Percentiles rank a stretch among this genome's conserved stretches.
These are phyloP conservation scores for Lobosporangium transversale DNA, from an alignment of 192 early-diverging fungal species.

Conservation along the genomic window DNA sequence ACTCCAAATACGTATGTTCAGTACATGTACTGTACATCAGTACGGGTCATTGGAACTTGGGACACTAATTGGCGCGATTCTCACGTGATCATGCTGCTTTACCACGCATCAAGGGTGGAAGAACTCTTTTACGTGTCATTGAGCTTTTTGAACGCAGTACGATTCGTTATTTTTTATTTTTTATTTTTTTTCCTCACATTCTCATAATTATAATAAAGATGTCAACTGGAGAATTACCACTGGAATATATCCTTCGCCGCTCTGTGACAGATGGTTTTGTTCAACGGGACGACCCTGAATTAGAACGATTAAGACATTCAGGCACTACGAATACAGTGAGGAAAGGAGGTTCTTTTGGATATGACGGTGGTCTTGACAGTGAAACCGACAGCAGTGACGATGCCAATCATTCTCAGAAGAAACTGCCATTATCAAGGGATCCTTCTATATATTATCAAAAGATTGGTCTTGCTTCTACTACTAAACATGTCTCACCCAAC, in stretches of 20 bases:
- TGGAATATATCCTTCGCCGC: constrained; percentile 17
- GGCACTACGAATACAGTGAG: no score
- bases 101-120: no score
- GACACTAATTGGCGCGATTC: no score
- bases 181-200: no score
- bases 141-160: not conserved
- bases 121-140: no score
- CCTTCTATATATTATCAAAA: constrained; percentile 31
- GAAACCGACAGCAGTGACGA: not conserved
- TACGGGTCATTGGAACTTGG: no score
- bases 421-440: constrained; percentile 15
- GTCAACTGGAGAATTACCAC: constrained; percentile 10
- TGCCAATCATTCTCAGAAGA: not conserved
- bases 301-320: not conserved
- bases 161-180: not conserved
- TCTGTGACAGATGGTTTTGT: constrained; percentile 21
- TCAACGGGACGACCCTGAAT: constrained; percentile 14
- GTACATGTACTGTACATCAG: no score
- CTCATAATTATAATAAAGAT: no score
- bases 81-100: no score
- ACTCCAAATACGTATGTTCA: no score
- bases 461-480: constrained; percentile 27
- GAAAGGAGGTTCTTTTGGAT: not conserved
- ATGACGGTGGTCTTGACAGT: not conserved
- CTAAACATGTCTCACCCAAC: not conserved